Base-by-base conservation (phyloP, 1,284 basidiomycete genomes). In the Leccinum cinnamomeum region DNA sequence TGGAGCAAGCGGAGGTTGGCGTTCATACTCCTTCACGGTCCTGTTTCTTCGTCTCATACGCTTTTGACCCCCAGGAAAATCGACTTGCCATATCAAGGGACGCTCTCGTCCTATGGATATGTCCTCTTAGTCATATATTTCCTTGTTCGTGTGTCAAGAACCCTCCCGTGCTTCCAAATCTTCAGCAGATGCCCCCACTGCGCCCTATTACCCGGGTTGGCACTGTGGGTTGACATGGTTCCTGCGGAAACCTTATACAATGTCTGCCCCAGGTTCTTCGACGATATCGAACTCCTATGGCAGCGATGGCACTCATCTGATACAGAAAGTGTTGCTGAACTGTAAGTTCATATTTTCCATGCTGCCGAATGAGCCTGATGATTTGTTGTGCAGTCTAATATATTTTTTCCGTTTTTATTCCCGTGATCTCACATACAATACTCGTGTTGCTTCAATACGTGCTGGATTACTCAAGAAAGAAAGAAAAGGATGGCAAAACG, bases 401-500 rank as follows among this genome's bases (percentile, higher is more conserved):
- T 97, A 98, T 76, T 98, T 99, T 77, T 99, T 98, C 85, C 90
- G 92, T 68, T 98, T 95, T 79, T 98, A 94, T 77, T 90, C 94
- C 56, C 90, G 94, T 68, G 95, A 97, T 73, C 98, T 98, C 78
- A 81, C 85, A 63, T 99, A 98, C 78, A 92, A 93, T 73, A 91
- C 89, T 65, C 91, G 93, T 62, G 95, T 98, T 57, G 90, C 94
- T 65, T 97, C 94, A 54, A 93, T 98, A 70, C 84, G 95, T 70
- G 91, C 91, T 54, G 97, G 97, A 6, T 80, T 94, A 20, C 73
- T 98, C 67, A 92, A 90, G 76, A 98, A 98, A 76, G 92, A 95
- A 33, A 83, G 79, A 70, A 97, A 97, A 76, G 95, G 93, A 5
- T 98, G 96, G 96, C 88, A 91, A 71, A 92, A 90, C 71, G 95